Percentiles rank a stretch among this genome's conserved stretches.
Conservation (phyloP, 179 eudicot species). For the Beta lomatogona region DNA sequence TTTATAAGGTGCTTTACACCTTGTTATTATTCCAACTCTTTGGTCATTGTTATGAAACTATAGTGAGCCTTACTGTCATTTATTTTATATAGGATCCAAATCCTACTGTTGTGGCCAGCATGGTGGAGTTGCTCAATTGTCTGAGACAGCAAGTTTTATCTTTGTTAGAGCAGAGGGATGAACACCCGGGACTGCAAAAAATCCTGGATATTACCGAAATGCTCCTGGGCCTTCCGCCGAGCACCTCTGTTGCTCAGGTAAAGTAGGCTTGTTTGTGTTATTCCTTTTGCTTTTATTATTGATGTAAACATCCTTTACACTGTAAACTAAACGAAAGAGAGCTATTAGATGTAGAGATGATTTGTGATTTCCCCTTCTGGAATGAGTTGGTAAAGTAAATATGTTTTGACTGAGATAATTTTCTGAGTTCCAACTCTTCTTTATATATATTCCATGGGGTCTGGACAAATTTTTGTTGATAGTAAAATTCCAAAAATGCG, state of each 20-base stretch:
- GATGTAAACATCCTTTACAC: neutral
- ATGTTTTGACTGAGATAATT: too few species aligned
- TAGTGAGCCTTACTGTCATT: neutral
- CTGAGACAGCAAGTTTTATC: constrained; percentile 50
- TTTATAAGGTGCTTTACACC: constrained; percentile 65
- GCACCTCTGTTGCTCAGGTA: constrained; percentile 92
- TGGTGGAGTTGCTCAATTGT: constrained; percentile 63
- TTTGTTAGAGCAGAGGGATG: constrained; percentile 67
- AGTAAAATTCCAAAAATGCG: too few species aligned
- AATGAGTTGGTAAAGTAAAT: neutral
- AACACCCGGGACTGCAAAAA: constrained; percentile 78
- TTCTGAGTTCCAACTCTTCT: too few species aligned
- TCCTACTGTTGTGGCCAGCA: constrained; percentile 63
- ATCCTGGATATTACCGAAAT: constrained; percentile 69
- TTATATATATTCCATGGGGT: too few species aligned
- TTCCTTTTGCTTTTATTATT: neutral
- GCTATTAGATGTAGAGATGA: neutral
- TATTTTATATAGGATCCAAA: constrained; percentile 65
- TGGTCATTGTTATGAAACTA: neutral
- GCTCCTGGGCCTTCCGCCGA: constrained; percentile 75
- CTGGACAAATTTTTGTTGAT: too few species aligned
- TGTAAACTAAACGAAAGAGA: neutral
- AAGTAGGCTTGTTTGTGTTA: constrained; percentile 9
- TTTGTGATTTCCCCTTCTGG: neutral
- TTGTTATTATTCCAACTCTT: neutral